Conservation (phyloP, 2,329 filamentous ascomycete species). For the Sporothrix brunneoviolacea region DNA sequence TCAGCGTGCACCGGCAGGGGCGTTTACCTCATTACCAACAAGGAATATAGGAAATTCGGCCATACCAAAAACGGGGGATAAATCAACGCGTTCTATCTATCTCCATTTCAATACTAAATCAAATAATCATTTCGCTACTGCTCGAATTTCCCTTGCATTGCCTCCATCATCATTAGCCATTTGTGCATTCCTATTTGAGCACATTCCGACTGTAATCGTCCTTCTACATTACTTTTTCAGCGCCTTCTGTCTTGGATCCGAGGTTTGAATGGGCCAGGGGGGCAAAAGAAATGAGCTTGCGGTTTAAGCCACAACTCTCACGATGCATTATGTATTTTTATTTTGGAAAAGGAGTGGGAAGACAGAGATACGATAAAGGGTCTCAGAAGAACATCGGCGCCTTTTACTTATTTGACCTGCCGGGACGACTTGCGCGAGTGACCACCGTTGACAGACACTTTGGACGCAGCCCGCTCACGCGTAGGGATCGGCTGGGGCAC, state of each 20-base stretch:
- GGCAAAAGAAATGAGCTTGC: too few relatives aligned
- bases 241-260: too few relatives aligned
- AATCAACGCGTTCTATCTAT: constrained; percentile 7
- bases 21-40: too few relatives aligned
- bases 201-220: too few relatives aligned
- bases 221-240: too few relatives aligned
- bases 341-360: too few relatives aligned
- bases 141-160: neutral
- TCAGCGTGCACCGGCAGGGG: too few relatives aligned
- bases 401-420: neutral
- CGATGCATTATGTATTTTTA: too few relatives aligned
- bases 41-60: too few relatives aligned
- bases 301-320: too few relatives aligned
- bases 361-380: neutral
- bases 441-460: constrained; percentile 23
- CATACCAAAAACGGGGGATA: neutral
- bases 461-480: constrained; percentile 29
- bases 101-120: constrained; percentile 3
- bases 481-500: constrained; percentile 31
- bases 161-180: neutral
- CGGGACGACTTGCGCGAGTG: constrained; percentile 25
- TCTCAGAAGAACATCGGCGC: neutral
- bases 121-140: constrained; percentile 4
- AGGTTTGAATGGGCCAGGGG: too few relatives aligned
- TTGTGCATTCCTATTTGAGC: neutral